Evolutionary conservation across 352 stramenopile genomes (phyloP), one percentile per base, ranked within the genome.

Genomic region (Globisporangium ultimum): DNA sequence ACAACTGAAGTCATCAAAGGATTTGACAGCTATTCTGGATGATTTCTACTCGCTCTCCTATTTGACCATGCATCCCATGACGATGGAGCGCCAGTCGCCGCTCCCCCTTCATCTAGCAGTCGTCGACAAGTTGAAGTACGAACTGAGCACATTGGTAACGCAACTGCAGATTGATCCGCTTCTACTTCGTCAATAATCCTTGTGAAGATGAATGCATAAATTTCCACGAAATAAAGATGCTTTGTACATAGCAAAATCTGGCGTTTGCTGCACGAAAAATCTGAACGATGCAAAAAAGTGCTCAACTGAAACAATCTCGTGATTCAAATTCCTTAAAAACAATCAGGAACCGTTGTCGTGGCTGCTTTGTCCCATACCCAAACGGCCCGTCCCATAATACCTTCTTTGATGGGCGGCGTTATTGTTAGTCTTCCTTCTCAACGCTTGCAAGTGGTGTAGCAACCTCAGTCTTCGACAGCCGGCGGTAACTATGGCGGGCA

Each of bases 1-100:
- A n/a, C n/a, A 45, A 43, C 34, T 38, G 3, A 43, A 41, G 20
- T 41, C 42, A 17, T 20, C 60, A 1, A 59, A 72, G 18, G 60
- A 56, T 2, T 40, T 70, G 10, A 61, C 56, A 32, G 46, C 58
- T 1, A 74, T 92, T 55, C 60, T 92, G 55, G 60, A 61, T 9
- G 77, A 92, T 41, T 89, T 88, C 40, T 58, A 80, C 42, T 72
- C 70, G 47, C 69, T 87, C n/a, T 89, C 80, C 42, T 92, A 84
- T 49, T 64, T 92, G 64, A 92, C 83, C 13, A 86, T 80, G 55
- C 78, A 92, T 43, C 83, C 83, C 15, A 72, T 86, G 48, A 82
- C 78, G 17, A 74, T 85, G 48, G 63, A 78, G 55, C 74, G 83
- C 15, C 72, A 83, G 49, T 89, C 78, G 7, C 83, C 83, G 13